Percentiles rank a stretch among this genome's conserved stretches.
These are phyloP conservation scores for Xylariales sp. DNA, from an alignment of 2,329 filamentous ascomycete genomes.

Conservation along the genomic window DNA sequence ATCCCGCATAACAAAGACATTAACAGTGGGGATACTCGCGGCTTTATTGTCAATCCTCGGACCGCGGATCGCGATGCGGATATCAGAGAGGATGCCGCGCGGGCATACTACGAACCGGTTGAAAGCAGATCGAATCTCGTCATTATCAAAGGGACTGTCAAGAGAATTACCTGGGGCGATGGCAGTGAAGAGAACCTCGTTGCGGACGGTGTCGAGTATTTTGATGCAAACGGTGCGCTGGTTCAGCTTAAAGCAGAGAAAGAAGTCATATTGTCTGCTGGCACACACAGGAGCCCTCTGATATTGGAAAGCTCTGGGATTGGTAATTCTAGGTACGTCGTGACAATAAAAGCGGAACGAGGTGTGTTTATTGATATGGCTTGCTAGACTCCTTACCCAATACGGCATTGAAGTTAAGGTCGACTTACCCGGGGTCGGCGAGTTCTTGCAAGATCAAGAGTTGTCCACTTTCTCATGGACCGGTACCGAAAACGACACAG, in stretches of 20 bases:
- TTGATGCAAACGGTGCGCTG: slow-evolving; percentile 26
- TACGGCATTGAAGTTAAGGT: slow-evolving; percentile 33
- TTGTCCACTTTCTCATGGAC: slow-evolving; percentile 14
- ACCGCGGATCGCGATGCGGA: slow-evolving; percentile 32
- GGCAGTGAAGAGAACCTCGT: slow-evolving; percentile 6
- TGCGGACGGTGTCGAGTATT: slow-evolving; percentile 32
- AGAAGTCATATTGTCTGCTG: slow-evolving; percentile 1
- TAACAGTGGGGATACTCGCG: slow-evolving; percentile 31
- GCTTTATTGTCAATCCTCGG: slow-evolving; percentile 32
- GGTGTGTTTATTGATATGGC: neutral
- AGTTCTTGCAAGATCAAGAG: slow-evolving; percentile 44
- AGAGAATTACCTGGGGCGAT: slow-evolving; percentile 22
- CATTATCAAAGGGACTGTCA: slow-evolving; percentile 31
- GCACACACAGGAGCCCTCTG: slow-evolving; percentile 22
- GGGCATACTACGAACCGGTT: slow-evolving; percentile 37
- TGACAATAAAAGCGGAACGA: neutral
- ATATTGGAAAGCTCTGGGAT: slow-evolving; percentile 47
- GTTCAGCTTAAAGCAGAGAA: neutral
- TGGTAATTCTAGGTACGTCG: slow-evolving; percentile 25
- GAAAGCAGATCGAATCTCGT: slow-evolving; percentile 32
- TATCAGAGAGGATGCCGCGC: slow-evolving; percentile 34
- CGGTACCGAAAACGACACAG: slow-evolving; percentile 7
- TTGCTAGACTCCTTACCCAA: slow-evolving; percentile 32
- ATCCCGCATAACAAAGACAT: slow-evolving; percentile 29
- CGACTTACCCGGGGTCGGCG: slow-evolving; percentile 42